Conservation (phyloP, 2,329 filamentous ascomycete species). For the Chaetothyriales sp. region DNA sequence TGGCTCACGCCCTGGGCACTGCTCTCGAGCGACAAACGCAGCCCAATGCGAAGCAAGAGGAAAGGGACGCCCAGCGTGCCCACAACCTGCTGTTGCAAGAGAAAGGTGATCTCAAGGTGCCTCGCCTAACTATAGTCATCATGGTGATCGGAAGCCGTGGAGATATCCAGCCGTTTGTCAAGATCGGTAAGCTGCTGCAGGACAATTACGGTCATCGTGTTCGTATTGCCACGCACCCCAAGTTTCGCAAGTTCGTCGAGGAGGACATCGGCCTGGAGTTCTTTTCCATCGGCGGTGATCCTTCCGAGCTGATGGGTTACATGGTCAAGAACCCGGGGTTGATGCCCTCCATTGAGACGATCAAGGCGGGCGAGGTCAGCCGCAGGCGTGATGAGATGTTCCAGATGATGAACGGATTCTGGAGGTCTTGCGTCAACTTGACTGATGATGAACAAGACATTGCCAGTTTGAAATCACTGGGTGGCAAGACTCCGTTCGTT, state of each 20-base stretch:
- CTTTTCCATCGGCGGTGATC: constrained; percentile 65
- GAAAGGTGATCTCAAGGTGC: constrained; percentile 21
- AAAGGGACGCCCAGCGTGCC: constrained; percentile 5
- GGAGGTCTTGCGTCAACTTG: constrained; percentile 54
- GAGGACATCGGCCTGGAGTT: constrained; percentile 61
- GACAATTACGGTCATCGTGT: constrained; percentile 59
- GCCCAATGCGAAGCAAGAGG: constrained; percentile 20
- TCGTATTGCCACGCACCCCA: constrained; percentile 62
- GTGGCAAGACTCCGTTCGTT: constrained; percentile 30
- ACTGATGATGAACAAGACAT: constrained; percentile 53
- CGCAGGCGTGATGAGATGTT: constrained; percentile 54
- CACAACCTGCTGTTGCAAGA: constrained; percentile 15
- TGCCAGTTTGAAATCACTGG: constrained; percentile 50
- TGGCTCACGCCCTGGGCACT: constrained; percentile 56
- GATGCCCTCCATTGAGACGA: constrained; percentile 57
- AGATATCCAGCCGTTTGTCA: constrained; percentile 67
- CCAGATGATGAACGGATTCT: constrained; percentile 72
- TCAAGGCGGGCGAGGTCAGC: constrained; percentile 59
- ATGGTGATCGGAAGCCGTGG: constrained; percentile 71
- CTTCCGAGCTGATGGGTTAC: constrained; percentile 69
- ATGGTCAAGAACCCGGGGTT: constrained; percentile 72
- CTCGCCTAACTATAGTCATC: constrained; percentile 59
- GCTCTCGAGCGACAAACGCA: constrained; percentile 43
- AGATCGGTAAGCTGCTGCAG: constrained; percentile 56
- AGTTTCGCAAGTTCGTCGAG: constrained; percentile 61